A percentile compares a stretch with the other conserved stretches of the same genome.
phyloP scores from a whole-genome alignment of 1,139 yeast species.

The Tardiomyces depauwii region DNA sequence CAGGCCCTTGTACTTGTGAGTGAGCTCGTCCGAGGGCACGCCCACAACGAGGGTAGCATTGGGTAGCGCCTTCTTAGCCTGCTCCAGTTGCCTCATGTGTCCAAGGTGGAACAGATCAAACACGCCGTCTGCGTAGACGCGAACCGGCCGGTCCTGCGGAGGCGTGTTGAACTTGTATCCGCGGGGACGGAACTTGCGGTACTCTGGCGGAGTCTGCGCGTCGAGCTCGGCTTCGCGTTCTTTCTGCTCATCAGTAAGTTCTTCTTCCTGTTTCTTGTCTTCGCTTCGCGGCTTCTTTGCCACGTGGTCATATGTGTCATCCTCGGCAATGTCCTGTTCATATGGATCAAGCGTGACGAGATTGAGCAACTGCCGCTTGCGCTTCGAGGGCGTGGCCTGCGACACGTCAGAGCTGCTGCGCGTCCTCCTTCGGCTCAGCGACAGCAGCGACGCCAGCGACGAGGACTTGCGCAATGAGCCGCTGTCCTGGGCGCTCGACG shows the following conservation, averaged over 20 bases:
- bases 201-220: conserved; percentile 36
- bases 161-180: conserved; percentile 58
- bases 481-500: no score
- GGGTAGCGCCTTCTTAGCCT: conserved; percentile 86
- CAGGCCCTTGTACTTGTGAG: conserved; percentile 86
- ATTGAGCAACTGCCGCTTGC: conserved; percentile 4
- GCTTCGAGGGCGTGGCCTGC: not conserved
- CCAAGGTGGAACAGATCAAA: conserved; percentile 94
- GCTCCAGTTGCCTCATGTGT: conserved; percentile 95
- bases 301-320: conserved; percentile 9
- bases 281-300: not conserved
- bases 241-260: not conserved
- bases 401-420: not conserved
- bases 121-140: conserved; percentile 95
- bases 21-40: conserved; percentile 78
- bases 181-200: conserved; percentile 27
- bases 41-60: conserved; percentile 84
- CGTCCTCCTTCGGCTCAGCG: conserved; percentile 2
- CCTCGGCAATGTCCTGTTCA: conserved; percentile 12
- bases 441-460: conserved; percentile 12
- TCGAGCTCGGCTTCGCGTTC: conserved; percentile 44
- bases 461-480: conserved; percentile 1
- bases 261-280: not conserved
- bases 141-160: conserved; percentile 72
- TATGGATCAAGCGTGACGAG: conserved; percentile 13